Evolutionary conservation across 2,329 filamentous ascomycete genomes (phyloP).

Genomic region (Botrytis sinoallii): DNA sequence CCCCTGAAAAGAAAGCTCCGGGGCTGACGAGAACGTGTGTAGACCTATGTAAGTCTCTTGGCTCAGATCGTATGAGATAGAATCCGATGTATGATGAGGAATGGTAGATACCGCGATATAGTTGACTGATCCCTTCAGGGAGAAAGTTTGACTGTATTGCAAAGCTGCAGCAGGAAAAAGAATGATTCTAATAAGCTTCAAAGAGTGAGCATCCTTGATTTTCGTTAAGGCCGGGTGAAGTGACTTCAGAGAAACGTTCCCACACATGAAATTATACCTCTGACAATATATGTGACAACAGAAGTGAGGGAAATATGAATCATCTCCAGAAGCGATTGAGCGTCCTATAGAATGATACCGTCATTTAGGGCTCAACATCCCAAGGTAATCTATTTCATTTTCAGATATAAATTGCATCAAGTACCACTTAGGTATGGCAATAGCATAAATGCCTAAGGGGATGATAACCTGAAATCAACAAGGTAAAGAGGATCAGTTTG

Average conservation of each 20-base stretch:
- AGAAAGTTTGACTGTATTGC: background rate
- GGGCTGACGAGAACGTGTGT: no score
- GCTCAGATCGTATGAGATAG: no score
- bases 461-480: background rate
- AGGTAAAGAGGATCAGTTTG: background rate
- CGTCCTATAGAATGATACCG: background rate
- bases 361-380: background rate
- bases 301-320: background rate
- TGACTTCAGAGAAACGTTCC: background rate
- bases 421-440: background rate
- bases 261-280: background rate
- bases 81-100: background rate
- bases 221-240: background rate
- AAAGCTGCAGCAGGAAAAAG: background rate
- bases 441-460: background rate
- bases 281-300: background rate
- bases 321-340: background rate
- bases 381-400: background rate
- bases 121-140: no score
- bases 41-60: background rate
- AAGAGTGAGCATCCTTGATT: background rate
- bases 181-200: background rate
- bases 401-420: background rate
- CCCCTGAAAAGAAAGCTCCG: no score
- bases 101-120: background rate